Evolutionary conservation across 2,329 filamentous ascomycete species (phyloP).

Genomic region (Incumbomyces delicatus): DNA sequence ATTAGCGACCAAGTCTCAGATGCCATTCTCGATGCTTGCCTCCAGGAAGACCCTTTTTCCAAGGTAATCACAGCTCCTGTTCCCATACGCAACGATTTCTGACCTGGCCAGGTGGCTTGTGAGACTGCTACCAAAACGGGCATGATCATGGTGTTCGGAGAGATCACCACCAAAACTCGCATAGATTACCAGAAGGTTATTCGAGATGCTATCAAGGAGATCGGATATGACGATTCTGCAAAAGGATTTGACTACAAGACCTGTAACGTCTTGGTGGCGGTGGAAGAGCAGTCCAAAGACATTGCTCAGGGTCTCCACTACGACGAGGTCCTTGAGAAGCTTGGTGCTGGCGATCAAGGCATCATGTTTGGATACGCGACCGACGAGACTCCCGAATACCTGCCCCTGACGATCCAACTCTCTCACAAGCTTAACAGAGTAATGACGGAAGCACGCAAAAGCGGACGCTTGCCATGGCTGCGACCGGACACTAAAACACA

Average conservation of each 20-base stretch:
- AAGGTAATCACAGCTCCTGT: conserved; percentile 48
- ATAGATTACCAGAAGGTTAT: conserved; percentile 98
- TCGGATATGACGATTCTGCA: conserved; percentile 90
- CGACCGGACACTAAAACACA: conserved; percentile 99
- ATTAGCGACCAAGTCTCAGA: conserved; percentile 87
- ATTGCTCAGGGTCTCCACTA: conserved; percentile 99
- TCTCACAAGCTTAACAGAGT: conserved; percentile 95
- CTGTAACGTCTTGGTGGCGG: conserved; percentile 94
- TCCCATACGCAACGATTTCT: conserved; percentile 6
- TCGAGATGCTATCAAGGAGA: conserved; percentile 90
- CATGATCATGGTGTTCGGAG: conserved; percentile 98
- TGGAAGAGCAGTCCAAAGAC: conserved; percentile 98
- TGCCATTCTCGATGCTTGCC: conserved; percentile 95
- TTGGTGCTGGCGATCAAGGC: conserved; percentile 98
- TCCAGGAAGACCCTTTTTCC: conserved; percentile 88
- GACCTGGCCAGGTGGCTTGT: conserved; percentile 59
- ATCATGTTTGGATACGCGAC: conserved; percentile 99
- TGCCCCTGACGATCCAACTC: conserved; percentile 86
- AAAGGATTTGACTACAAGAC: conserved; percentile 99
- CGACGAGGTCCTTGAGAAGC: conserved; percentile 91
- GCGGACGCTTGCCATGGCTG: conserved; percentile 85
- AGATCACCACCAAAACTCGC: conserved; percentile 93
- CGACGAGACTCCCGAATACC: conserved; percentile 94
- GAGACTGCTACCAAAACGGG: conserved; percentile 99
- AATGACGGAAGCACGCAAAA: conserved; percentile 80